Percentiles rank a stretch among this genome's conserved stretches.
Evolutionary conservation across 306 rosid species (phyloP).

Genomic region (Cicer pinnatifidum): DNA sequence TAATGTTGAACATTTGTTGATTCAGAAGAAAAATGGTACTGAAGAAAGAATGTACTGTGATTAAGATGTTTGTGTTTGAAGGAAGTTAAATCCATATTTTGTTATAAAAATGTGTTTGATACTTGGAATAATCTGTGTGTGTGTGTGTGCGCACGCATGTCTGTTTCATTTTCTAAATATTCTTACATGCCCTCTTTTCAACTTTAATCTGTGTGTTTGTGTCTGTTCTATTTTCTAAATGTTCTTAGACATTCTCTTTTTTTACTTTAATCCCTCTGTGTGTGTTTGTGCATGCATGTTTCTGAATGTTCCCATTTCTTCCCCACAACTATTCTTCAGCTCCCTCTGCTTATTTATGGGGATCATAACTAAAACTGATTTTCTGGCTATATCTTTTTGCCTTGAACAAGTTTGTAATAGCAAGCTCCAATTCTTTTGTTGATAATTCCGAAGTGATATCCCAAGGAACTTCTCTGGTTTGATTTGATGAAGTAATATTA

Average conservation of each 20-base stretch:
- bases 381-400: neutral
- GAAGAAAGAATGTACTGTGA: neutral
- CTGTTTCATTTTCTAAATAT: neutral
- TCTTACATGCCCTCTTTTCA: neutral
- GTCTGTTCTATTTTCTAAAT: neutral
- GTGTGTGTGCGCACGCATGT: neutral
- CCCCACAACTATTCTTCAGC: neutral
- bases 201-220: neutral
- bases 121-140: neutral
- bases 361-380: neutral
- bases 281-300: too few species aligned
- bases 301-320: neutral
- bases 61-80: conserved; percentile 8
- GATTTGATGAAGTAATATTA: conserved; percentile 30
- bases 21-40: neutral
- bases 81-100: conserved; percentile 29
- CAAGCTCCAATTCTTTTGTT: neutral
- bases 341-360: neutral
- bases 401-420: neutral
- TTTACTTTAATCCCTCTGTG: too few species aligned
- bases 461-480: neutral
- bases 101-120: neutral
- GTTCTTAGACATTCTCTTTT: too few species aligned
- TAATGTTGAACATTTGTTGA: neutral
- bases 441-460: neutral